phyloP scores from a whole-genome alignment of 116 monocot genomes.

The Dioscorea cayenensis region DNA sequence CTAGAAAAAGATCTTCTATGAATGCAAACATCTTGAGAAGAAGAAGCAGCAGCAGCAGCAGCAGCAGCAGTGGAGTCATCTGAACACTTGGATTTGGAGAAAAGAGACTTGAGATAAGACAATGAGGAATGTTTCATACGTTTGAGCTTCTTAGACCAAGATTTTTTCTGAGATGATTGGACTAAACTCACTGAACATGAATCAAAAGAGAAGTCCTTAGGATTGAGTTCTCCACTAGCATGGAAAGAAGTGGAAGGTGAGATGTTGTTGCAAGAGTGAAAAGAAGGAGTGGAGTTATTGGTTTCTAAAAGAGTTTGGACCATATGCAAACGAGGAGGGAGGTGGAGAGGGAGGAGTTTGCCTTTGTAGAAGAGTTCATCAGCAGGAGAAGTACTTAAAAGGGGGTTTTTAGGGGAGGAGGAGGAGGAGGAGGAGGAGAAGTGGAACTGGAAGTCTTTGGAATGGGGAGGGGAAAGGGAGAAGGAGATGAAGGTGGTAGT shows the following conservation, averaged over 20 bases:
- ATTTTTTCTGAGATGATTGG: slow-evolving; percentile 18
- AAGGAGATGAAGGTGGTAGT: slow-evolving; percentile 24
- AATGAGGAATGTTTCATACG: slow-evolving; percentile 45
- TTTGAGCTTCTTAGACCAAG: slow-evolving; percentile 66
- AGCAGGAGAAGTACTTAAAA: slow-evolving; percentile 48
- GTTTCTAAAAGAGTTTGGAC: slow-evolving; percentile 32
- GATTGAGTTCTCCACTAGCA: slow-evolving; percentile 48
- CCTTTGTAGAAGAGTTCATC: slow-evolving; percentile 97
- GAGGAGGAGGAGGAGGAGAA: slow-evolving; percentile 17
- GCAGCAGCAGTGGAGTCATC: slow-evolving; percentile 12
- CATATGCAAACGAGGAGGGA: slow-evolving; percentile 59
- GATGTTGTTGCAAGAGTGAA: slow-evolving; percentile 42
- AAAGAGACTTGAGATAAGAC: slow-evolving; percentile 62
- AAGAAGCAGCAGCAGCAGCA: slow-evolving; percentile 13
- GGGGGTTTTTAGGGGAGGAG: slow-evolving; percentile 14
- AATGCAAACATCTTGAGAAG: slow-evolving; percentile 7
- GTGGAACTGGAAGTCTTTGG: slow-evolving; percentile 84
- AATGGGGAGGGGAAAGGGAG: slow-evolving; percentile 25
- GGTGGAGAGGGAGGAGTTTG: slow-evolving; percentile 78
- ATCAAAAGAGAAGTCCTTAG: slow-evolving; percentile 29
- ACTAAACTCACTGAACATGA: slow-evolving; percentile 13
- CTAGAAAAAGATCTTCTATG: slow-evolving; percentile 51
- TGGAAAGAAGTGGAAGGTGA: slow-evolving; percentile 49
- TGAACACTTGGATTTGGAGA: slow-evolving; percentile 36
- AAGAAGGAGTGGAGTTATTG: slow-evolving; percentile 33